Base-by-base conservation (phyloP, 108 stramenopile species). In the Skeletonema menzelii region DNA sequence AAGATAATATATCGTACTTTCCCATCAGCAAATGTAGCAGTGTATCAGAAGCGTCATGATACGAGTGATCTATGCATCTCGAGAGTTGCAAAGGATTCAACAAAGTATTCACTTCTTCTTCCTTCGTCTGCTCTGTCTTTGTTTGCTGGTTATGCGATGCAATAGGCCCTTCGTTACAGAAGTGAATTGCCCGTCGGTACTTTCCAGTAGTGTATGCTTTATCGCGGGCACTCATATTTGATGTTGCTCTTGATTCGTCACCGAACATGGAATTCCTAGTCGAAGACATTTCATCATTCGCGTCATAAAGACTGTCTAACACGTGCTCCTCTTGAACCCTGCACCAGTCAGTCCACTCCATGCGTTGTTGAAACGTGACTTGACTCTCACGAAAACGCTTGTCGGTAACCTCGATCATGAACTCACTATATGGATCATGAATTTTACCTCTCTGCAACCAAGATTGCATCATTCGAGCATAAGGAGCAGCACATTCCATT, bases 181-280 rank as follows among this genome's bases (percentile, higher is more conserved):
- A 76, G 56, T 85, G 90, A 22, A 97, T 85, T n/a, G 96, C 96
- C 70, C 92, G 92, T 76, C 96, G 91, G 72, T 97, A 98, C 78
- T 94, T 96, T 63, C 98, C 98, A 5, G 95, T 91, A 13, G 85
- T 91, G 49, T 97, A 73, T 27, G 95, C 87, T 65, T 79, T 90
- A 27, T 84, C 69, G 22, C 65, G 65, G 27, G 69, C 64, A 46
- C 79, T 77, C 80, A 77, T 77, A 44, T 72, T 65, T 5, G 44
- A 72, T 6, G 79, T 80, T 15, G 79, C 71, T 26, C 71, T 63
- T 30, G 58, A 61, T 14, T 67, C 65, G 44, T 80, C 79, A 8
- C 62, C 71, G 12, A 66, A 71, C 31, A 73, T 62, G n/a, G 64
- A 49, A 42, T 70, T 35, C 27, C 24, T 64, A 11, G 30, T 65